These are phyloP conservation scores for Neoascochyta sp. DNA, from an alignment of 2,329 filamentous ascomycete genomes.

Conservation along the genomic window DNA sequence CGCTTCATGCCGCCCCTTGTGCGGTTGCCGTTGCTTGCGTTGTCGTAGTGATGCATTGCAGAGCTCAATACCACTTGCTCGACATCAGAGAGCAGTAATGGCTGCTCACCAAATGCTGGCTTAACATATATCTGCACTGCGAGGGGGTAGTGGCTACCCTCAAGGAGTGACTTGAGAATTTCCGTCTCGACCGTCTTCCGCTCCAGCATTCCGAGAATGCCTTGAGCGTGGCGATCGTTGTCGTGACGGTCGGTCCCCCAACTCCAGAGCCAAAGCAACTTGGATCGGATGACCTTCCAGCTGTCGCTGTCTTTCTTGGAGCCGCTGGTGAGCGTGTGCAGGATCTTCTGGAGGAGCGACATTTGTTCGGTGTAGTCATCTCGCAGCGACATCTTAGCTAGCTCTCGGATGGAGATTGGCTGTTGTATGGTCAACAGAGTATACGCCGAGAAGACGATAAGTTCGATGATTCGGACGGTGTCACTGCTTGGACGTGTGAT, in stretches of 20 bases:
- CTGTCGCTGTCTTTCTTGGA: constrained; percentile 58
- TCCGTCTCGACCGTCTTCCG: constrained; percentile 64
- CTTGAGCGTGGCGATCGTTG: constrained; percentile 40
- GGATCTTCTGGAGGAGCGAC: constrained; percentile 55
- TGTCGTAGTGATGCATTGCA: constrained; percentile 71
- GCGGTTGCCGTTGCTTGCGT: constrained; percentile 75
- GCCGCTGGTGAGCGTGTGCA: constrained; percentile 52
- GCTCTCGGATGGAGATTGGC: constrained; percentile 40
- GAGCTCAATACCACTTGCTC: constrained; percentile 60
- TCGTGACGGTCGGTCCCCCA: constrained; percentile 58
- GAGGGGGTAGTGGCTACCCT: constrained; percentile 61
- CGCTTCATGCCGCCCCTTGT: constrained; percentile 73
- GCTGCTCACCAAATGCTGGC: constrained; percentile 49
- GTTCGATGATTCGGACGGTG: constrained; percentile 59
- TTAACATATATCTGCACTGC: constrained; percentile 57
- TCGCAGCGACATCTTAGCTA: constrained; percentile 60
- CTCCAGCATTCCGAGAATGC: constrained; percentile 57
- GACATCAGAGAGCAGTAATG: constrained; percentile 51
- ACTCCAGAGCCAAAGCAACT: constrained; percentile 68
- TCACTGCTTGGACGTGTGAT: constrained; percentile 59
- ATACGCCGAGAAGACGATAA: constrained; percentile 54
- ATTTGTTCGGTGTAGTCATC: constrained; percentile 63
- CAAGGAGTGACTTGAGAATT: constrained; percentile 64
- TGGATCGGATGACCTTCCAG: constrained; percentile 52
- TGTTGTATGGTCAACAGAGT: constrained; percentile 43